Base-by-base conservation (phyloP, 2,329 filamentous ascomycete genomes). In the Pezicula rhizophila region DNA sequence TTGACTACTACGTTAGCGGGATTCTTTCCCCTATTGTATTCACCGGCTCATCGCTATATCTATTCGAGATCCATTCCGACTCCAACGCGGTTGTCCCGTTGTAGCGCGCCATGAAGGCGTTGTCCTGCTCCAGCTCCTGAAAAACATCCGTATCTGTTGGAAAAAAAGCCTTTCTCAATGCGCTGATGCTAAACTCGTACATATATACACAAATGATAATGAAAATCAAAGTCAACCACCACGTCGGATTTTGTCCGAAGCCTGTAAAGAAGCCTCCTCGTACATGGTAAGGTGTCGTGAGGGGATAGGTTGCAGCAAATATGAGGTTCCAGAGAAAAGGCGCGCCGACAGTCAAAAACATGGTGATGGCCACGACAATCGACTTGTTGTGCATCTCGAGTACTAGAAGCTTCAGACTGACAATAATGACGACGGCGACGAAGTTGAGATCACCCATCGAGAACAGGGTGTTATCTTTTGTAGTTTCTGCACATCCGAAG, bases 281-380 rank as follows among this genome's bases (percentile, higher is more conserved):
- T 18, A 18, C 18, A 18, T 18, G 62, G 97, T 89, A 2, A 82
- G 77, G 50, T 75, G 69, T 25, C 78, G 78, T 4, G 70, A 8
- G 62, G 64, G 0, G 81, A 79, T 20, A 96, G 77, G 53, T 3
- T 18, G 18, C 18, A 18, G 18, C 18, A 18, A 18, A 18, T 18
- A 93, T 77, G 42, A 95, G 68, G 62, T 88, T 89, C 91, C 90
- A 97, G 26, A 93, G 65, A 69, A 90, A 96, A 91, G 91, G 97
- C 40, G 87, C 88, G 2, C 65, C 64, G 1, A 84, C 66, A 1
- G 83, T 85, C 52, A 86, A 54, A 34, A 79, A 42, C 62, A 85
- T 77, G 12, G 79, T 79, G 40, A 73, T 57, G 47, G 72, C 73
- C 4, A 83, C 81, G 37, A 87, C 75, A 49, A 82, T 60, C 0